A percentile compares a stretch with the other conserved stretches of the same genome.
phyloP scores from a whole-genome alignment of 306 rosid genomes.

The Medicago arabica region DNA sequence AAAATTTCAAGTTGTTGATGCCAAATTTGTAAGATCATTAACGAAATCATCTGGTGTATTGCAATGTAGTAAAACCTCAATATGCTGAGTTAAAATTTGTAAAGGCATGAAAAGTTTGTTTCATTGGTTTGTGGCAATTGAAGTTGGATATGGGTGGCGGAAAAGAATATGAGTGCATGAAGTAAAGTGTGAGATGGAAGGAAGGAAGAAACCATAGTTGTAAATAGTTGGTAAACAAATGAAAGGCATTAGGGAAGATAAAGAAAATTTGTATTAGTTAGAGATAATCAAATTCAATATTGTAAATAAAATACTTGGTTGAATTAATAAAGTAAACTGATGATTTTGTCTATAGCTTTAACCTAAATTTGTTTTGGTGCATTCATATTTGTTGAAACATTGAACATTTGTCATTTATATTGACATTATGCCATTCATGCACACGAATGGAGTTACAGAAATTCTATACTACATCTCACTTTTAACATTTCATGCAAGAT shows the following conservation, averaged over 20 bases:
- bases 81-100: background rate
- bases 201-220: slow-evolving; percentile 50
- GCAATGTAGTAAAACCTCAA: background rate
- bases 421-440: background rate
- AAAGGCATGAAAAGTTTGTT: slow-evolving; percentile 42
- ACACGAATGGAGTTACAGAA: slow-evolving; percentile 23
- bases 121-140: slow-evolving; percentile 40
- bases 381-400: background rate
- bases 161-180: slow-evolving; percentile 43
- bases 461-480: slow-evolving; percentile 12
- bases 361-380: background rate
- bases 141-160: slow-evolving; percentile 35
- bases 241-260: slow-evolving; percentile 19
- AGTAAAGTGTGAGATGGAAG: slow-evolving; percentile 22
- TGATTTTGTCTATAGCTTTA: slow-evolving; percentile 25
- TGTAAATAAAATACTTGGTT: slow-evolving; percentile 23
- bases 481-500: slow-evolving; percentile 36
- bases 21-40: background rate
- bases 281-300: background rate
- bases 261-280: background rate
- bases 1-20: background rate
- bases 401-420: background rate
- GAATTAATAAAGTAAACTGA: slow-evolving; percentile 5
- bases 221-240: slow-evolving; percentile 1
- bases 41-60: background rate